phyloP scores from a whole-genome alignment of 164 flowering plant species.

The Dillenia turbinata region DNA sequence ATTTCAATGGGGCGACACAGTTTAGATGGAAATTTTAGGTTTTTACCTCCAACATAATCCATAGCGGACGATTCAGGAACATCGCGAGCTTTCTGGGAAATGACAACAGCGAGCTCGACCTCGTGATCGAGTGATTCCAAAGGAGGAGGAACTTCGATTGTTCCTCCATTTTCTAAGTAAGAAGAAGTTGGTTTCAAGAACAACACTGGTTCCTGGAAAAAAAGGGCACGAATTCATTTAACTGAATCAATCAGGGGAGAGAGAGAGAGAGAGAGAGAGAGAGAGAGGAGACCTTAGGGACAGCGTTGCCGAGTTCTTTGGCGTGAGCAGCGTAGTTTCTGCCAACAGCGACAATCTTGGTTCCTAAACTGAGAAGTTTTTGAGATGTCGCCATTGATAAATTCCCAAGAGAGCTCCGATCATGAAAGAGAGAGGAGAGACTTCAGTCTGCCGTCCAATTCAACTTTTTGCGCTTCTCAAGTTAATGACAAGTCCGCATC shows the following conservation, averaged over 20 bases:
- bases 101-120: slow-evolving; percentile 90
- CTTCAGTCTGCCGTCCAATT: no score
- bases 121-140: slow-evolving; percentile 71
- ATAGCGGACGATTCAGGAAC: slow-evolving; percentile 74
- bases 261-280: slow-evolving; percentile 2
- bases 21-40: no score
- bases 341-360: slow-evolving; percentile 93
- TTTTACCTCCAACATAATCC: slow-evolving; percentile 85
- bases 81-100: slow-evolving; percentile 76
- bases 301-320: slow-evolving; percentile 95
- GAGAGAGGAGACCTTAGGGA: slow-evolving; percentile 66
- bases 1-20: no score
- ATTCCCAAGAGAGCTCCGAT: no score
- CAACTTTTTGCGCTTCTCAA: no score
- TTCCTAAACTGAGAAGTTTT: slow-evolving; percentile 59
- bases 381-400: slow-evolving; percentile 10
- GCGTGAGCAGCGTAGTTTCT: slow-evolving; percentile 99
- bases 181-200: slow-evolving; percentile 96
- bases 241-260: background rate
- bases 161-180: slow-evolving; percentile 80
- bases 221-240: no score
- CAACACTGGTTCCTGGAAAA: slow-evolving; percentile 80
- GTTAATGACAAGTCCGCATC: no score
- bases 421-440: no score
- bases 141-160: slow-evolving; percentile 77